Evolutionary conservation across 805 yeast species (phyloP).

Genomic region (Starmerella bombi): DNA sequence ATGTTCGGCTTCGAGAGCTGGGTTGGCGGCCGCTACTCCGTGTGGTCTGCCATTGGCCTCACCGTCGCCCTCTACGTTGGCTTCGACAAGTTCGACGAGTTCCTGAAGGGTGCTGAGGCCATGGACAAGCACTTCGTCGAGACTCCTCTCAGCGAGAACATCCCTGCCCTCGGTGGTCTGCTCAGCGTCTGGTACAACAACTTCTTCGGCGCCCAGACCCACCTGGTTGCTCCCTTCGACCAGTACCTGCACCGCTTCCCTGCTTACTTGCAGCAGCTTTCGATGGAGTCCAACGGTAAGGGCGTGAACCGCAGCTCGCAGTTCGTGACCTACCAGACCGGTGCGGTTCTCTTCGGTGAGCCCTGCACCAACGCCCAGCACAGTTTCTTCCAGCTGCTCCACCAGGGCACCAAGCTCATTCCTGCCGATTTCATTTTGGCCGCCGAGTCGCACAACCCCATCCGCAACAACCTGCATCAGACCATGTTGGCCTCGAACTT

Average conservation of each 20-base stretch:
- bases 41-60: constrained; percentile 97
- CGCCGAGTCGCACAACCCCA: constrained; percentile 96
- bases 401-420: constrained; percentile 95
- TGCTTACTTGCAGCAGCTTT: constrained; percentile 95
- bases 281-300: constrained; percentile 99
- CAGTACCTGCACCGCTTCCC: constrained; percentile 99
- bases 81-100: constrained; percentile 78
- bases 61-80: constrained; percentile 93
- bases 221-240: constrained; percentile 95
- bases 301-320: constrained; percentile 86
- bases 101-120: constrained; percentile 96
- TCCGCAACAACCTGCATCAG: constrained; percentile 88
- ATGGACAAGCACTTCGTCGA: constrained; percentile 79
- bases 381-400: constrained; percentile 98
- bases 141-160: constrained; percentile 80
- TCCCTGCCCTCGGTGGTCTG: constrained; percentile 87
- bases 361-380: constrained; percentile 99
- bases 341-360: constrained; percentile 92
- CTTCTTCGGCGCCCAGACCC: constrained; percentile 96
- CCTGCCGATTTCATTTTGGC: constrained; percentile 96
- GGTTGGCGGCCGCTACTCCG: constrained; percentile 99
- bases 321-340: constrained; percentile 89
- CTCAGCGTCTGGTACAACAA: constrained; percentile 97
- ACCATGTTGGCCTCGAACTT: constrained; percentile 97
- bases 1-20: constrained; percentile 98